These are phyloP conservation scores for Fusarium coffeatum DNA, from an alignment of 2,329 filamentous ascomycete genomes.

Conservation along the genomic window DNA sequence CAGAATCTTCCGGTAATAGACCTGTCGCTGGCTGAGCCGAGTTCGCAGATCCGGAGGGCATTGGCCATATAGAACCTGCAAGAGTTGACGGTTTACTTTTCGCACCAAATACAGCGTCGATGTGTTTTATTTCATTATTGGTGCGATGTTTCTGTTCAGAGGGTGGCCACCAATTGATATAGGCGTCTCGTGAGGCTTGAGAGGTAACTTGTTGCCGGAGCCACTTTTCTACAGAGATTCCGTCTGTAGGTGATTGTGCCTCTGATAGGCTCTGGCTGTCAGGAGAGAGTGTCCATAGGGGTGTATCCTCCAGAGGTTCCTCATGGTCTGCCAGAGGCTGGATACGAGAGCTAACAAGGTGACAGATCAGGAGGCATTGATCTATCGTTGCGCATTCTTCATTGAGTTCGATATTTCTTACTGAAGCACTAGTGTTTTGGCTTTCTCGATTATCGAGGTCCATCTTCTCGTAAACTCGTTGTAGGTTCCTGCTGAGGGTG, in stretches of 20 bases:
- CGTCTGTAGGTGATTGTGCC: slow-evolving; percentile 49
- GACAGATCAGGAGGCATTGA: slow-evolving; percentile 55
- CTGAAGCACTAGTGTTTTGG: slow-evolving; percentile 16
- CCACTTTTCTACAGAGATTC: slow-evolving; percentile 19
- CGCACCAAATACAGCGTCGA: too few relatives aligned
- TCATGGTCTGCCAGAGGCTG: slow-evolving; percentile 48
- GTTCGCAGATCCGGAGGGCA: fast-evolving
- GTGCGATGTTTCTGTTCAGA: too few relatives aligned
- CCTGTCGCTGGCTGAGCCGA: too few relatives aligned
- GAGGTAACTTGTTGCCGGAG: too few relatives aligned
- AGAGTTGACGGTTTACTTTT: too few relatives aligned
- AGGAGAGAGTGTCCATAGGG: background rate
- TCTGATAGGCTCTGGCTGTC: slow-evolving; percentile 42
- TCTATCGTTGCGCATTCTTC: slow-evolving; percentile 53
- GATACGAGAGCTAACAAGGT: slow-evolving; percentile 52
- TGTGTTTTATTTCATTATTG: fast-evolving
- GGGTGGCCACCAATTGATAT: too few relatives aligned
- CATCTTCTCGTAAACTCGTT: slow-evolving; percentile 53
- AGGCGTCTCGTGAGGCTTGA: too few relatives aligned
- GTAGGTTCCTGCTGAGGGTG: slow-evolving; percentile 50
- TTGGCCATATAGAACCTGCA: too few relatives aligned
- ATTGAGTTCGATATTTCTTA: slow-evolving; percentile 47
- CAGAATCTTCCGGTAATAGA: too few relatives aligned
- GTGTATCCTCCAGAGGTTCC: slow-evolving; percentile 37
- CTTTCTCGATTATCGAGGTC: slow-evolving; percentile 34